Conservation (phyloP, 208 protist species). For the Herpetomonas samuelpessoai region DNA sequence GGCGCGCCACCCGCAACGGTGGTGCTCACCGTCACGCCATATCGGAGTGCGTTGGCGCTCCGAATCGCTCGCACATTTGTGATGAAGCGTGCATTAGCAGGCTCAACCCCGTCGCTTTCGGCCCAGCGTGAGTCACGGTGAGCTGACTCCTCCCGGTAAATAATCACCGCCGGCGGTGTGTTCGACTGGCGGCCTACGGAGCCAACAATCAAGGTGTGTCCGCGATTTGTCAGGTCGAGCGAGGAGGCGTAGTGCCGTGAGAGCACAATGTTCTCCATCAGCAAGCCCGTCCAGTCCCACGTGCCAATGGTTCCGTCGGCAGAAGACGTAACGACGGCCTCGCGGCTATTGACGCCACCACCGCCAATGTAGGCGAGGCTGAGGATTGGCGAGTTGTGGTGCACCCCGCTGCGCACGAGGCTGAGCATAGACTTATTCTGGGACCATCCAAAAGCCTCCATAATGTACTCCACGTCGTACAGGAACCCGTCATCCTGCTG, state of each 20-base stretch:
- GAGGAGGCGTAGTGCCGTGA: slow-evolving; percentile 84
- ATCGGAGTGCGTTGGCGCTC: slow-evolving; percentile 32
- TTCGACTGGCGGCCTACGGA: slow-evolving; percentile 40
- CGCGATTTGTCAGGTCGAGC: slow-evolving; percentile 74
- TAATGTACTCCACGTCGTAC: slow-evolving; percentile 90
- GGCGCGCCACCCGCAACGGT: background rate
- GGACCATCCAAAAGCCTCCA: slow-evolving; percentile 78
- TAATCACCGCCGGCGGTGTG: slow-evolving; percentile 69
- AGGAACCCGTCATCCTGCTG: slow-evolving; percentile 79
- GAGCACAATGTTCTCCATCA: slow-evolving; percentile 73
- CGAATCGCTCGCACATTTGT: slow-evolving; percentile 63
- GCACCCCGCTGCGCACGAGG: slow-evolving; percentile 38
- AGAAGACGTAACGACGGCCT: slow-evolving; percentile 82
- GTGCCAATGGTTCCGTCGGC: slow-evolving; percentile 81
- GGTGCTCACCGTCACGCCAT: slow-evolving; percentile 60
- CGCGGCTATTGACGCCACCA: slow-evolving; percentile 31
- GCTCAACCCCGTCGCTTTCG: slow-evolving; percentile 73
- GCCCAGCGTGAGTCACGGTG: slow-evolving; percentile 64
- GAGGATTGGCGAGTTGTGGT: slow-evolving; percentile 71
- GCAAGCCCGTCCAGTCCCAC: slow-evolving; percentile 63
- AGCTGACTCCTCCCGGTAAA: slow-evolving; percentile 60
- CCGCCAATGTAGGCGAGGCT: slow-evolving; percentile 69
- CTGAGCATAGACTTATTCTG: slow-evolving; percentile 60
- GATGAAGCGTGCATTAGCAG: slow-evolving; percentile 65
- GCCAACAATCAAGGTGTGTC: slow-evolving; percentile 72